phyloP scores from a whole-genome alignment of 495 filamentous ascomycete species.

The Tuber calosporum region DNA sequence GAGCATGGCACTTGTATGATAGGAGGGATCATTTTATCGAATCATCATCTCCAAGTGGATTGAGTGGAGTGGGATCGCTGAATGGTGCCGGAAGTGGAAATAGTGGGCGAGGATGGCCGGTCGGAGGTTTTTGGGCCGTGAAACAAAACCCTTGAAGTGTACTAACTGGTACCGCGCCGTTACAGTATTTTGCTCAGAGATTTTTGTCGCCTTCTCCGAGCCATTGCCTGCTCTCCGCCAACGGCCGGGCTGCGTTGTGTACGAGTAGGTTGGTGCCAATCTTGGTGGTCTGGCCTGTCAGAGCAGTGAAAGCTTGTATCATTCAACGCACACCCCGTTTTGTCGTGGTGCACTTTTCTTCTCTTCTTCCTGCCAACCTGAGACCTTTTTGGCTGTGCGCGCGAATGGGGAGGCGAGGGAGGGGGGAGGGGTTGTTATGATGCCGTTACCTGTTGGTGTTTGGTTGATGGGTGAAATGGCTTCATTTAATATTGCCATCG shows the following conservation, averaged over 20 bases:
- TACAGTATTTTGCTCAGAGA: conserved; percentile 5
- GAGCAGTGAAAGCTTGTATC: background rate
- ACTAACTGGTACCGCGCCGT: too few species aligned
- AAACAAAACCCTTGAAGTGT: background rate
- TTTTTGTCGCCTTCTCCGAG: conserved; percentile 4
- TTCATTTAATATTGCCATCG: background rate
- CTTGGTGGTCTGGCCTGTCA: too few species aligned
- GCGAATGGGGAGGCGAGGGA: background rate
- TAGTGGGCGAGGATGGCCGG: background rate
- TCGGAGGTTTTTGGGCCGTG: background rate
- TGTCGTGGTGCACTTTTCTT: background rate
- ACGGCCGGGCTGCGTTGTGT: background rate
- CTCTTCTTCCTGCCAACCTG: background rate
- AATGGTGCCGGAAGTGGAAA: background rate
- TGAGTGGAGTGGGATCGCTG: background rate
- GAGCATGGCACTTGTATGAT: background rate
- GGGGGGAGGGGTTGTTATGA: background rate
- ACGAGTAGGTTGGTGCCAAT: background rate
- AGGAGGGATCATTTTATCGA: background rate
- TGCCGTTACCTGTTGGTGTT: background rate
- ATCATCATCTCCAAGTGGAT: background rate
- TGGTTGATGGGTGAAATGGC: background rate
- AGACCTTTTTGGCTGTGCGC: background rate
- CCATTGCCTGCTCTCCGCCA: background rate
- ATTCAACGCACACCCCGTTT: background rate